phyloP scores from a whole-genome alignment of 371 early-diverging fungal species.

The Rhizomucor miehei region DNA sequence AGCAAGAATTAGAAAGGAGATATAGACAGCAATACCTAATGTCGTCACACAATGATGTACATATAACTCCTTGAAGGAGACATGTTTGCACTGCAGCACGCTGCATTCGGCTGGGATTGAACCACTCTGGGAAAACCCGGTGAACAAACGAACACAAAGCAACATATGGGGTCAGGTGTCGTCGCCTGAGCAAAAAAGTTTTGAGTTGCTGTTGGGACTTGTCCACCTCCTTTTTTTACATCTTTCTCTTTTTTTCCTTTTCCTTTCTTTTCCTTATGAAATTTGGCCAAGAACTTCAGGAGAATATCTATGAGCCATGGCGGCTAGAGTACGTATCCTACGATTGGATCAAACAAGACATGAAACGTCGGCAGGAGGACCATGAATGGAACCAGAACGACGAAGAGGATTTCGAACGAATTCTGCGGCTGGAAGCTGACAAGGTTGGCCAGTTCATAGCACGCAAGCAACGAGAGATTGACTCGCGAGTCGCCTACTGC shows the following conservation, averaged over 20 bases:
- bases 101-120: too few species aligned
- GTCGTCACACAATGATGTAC: too few species aligned
- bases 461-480: slow-evolving; percentile 85
- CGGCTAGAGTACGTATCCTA: slow-evolving; percentile 84
- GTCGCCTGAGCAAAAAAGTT: neutral
- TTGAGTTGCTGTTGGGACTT: neutral
- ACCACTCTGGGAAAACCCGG: too few species aligned
- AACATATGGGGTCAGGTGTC: neutral
- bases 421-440: slow-evolving; percentile 83
- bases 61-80: too few species aligned
- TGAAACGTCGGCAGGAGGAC: slow-evolving; percentile 54
- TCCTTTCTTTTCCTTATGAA: slow-evolving; percentile 54
- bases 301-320: slow-evolving; percentile 79
- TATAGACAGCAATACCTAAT: too few species aligned
- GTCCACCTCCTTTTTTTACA: slow-evolving; percentile 8
- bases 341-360: slow-evolving; percentile 72
- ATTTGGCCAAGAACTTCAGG: slow-evolving; percentile 78
- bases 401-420: slow-evolving; percentile 82
- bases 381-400: slow-evolving; percentile 61
- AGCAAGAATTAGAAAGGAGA: too few species aligned
- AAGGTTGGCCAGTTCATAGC: slow-evolving; percentile 63
- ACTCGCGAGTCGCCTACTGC: slow-evolving; percentile 79
- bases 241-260: slow-evolving; percentile 9
- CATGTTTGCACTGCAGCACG: too few species aligned
- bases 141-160: too few species aligned